Evolutionary conservation across 805 yeast species (phyloP), one percentile per base, ranked within the genome.

Genomic region (Lachancea cidri): DNA sequence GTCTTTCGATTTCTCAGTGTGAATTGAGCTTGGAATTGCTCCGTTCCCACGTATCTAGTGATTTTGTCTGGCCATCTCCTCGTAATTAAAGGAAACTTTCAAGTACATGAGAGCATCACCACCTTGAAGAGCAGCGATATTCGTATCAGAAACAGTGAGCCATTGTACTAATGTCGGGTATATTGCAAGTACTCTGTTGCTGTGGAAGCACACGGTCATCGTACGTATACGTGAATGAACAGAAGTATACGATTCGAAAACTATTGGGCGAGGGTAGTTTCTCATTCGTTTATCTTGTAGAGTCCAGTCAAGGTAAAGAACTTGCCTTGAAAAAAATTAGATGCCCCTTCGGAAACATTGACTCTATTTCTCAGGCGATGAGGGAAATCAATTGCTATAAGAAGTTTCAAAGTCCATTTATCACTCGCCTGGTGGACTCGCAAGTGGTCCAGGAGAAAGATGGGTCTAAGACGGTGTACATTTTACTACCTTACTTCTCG

Each of bases 251-350:
- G 52, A 81, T 89, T 14, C 64, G 79, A 40, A 73, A 77, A 44
- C 70, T 89, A n/a, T 67, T 89, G 5, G 96, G 95, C 7, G 97
- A 88, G 65, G 95, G 95, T 2, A 94, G 93, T 11, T 84, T 83
- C 57, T 81, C 95, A 0, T 87, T 83, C 52, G 95, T 86, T 6
- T 89, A 89, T 55, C 67, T 87, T 17, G 95, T 88, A 3, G 71
- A 77, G 48, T 67, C 69, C 33, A 60, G 68, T 18, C 50, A 58
- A 8, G 66, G 70, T 48, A 66, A 72, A 25, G 73, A 73, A 29
- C 85, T 77, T 55, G 96, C 96, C 3, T 66, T 89, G 55, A 89
- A 89, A 67, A 84, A 85, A 66, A 85, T 87, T 40, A 69, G 89
- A 45, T 88, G 96, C 61, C 88, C 95, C 2, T 85, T 81, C 62